Evolutionary conservation across 148 eudicot genomes (phyloP).

Genomic region (Polygonum maritimum): DNA sequence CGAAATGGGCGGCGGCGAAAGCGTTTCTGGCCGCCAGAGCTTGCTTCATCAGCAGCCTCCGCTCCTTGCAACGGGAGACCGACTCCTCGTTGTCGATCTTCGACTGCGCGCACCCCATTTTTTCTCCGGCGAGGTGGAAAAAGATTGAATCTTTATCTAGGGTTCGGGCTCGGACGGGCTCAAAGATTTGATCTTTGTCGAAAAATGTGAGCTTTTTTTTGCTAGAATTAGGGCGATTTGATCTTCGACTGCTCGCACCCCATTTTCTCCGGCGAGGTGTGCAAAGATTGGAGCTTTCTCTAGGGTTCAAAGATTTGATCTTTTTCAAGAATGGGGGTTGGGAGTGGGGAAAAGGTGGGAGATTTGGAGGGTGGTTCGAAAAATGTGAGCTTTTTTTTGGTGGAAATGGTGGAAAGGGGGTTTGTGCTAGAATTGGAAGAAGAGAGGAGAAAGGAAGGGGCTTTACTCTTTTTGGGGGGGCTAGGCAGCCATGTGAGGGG

Average conservation of each 20-base stretch:
- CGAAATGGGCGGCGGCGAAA: constrained; percentile 69
- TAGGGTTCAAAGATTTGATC: background rate
- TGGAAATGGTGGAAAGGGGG: background rate
- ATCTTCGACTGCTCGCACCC: constrained; percentile 95
- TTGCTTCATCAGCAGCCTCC: constrained; percentile 80
- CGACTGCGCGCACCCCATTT: constrained; percentile 95
- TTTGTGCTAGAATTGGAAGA: background rate
- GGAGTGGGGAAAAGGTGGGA: background rate
- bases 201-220: background rate
- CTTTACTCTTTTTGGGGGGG: background rate
- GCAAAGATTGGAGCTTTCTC: background rate
- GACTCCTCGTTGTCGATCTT: constrained; percentile 89
- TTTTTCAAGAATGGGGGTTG: background rate
- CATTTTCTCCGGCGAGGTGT: constrained; percentile 23
- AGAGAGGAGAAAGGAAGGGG: background rate
- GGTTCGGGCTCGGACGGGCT: background rate
- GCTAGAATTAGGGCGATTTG: background rate
- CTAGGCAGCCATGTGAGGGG: constrained; percentile 5
- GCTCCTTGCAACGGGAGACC: constrained; percentile 77
- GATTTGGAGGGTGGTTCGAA: background rate
- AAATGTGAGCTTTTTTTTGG: background rate
- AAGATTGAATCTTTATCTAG: too few relatives aligned
- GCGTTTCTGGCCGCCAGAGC: constrained; percentile 63
- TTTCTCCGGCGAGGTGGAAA: background rate
- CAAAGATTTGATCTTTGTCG: background rate